Evolutionary conservation across 306 rosid species (phyloP).

Genomic region (Crotalaria pallida): DNA sequence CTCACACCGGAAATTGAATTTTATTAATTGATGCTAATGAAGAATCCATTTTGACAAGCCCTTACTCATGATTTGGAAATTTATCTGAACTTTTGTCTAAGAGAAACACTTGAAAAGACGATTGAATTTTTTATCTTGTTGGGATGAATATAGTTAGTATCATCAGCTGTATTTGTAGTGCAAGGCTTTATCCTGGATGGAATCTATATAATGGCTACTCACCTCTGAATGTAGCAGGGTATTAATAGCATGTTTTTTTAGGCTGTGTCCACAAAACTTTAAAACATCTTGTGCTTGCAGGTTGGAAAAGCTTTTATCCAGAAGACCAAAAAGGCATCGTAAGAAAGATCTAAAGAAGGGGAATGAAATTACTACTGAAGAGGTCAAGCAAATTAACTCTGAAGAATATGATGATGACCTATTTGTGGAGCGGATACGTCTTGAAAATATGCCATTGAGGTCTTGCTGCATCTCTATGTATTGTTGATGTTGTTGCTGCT

Average conservation of each 20-base stretch:
- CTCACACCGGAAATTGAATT: neutral
- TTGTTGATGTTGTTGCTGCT: neutral
- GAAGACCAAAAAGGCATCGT: constrained; percentile 23
- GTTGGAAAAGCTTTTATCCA: constrained; percentile 43
- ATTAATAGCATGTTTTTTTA: neutral
- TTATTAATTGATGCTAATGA: neutral
- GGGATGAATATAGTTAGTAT: neutral
- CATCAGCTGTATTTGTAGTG: neutral
- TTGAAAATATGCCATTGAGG: constrained; percentile 85
- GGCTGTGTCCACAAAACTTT: neutral
- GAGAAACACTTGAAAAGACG: neutral
- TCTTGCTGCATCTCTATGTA: constrained; percentile 10
- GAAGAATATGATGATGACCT: constrained; percentile 39
- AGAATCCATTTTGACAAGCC: neutral
- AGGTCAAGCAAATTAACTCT: constrained; percentile 29
- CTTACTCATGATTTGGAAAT: neutral
- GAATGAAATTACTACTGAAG: constrained; percentile 33
- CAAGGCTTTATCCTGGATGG: neutral
- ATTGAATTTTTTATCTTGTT: neutral
- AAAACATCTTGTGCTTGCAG: constrained; percentile 35
- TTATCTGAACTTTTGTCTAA: neutral
- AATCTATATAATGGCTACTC: neutral
- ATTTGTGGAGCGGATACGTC: constrained; percentile 61
- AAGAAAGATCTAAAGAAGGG: constrained; percentile 44
- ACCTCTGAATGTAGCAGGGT: neutral